Evolutionary conservation across 805 yeast species (phyloP).

Genomic region (Metschnikowia colocasiae): DNA sequence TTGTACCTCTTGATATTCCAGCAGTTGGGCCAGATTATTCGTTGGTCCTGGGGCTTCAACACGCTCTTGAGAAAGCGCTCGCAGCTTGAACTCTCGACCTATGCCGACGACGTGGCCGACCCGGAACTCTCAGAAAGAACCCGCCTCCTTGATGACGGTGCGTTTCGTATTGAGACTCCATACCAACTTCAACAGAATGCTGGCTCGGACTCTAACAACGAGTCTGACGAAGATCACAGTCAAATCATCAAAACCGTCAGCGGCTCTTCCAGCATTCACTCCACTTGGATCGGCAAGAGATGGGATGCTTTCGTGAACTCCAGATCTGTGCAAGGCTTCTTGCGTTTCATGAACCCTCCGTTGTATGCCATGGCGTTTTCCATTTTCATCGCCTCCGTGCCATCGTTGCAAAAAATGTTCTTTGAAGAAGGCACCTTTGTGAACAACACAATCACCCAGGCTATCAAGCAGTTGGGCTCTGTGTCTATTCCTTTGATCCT

Average conservation of each 20-base stretch:
- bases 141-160: slow-evolving; percentile 7
- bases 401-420: slow-evolving; percentile 52
- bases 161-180: slow-evolving; percentile 7
- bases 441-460: slow-evolving; percentile 59
- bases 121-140: background rate
- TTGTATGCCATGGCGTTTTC: slow-evolving; percentile 71
- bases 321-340: slow-evolving; percentile 22
- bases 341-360: slow-evolving; percentile 72
- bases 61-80: slow-evolving; percentile 56
- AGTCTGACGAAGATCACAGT: background rate
- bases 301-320: slow-evolving; percentile 9
- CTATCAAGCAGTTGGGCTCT: slow-evolving; percentile 63
- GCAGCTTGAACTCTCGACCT: slow-evolving; percentile 26
- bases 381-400: slow-evolving; percentile 65
- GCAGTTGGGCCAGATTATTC: slow-evolving; percentile 75
- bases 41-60: slow-evolving; percentile 89
- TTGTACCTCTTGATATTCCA: slow-evolving; percentile 71
- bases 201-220: background rate
- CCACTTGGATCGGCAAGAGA: background rate
- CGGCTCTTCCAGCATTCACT: background rate
- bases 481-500: slow-evolving; percentile 76
- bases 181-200: background rate
- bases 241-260: background rate
- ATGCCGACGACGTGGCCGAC: slow-evolving; percentile 3
- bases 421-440: slow-evolving; percentile 57